Percentiles rank a stretch among this genome's conserved stretches.
These are phyloP conservation scores for Diacronema lutheri DNA, from an alignment of 78 protist species.

Conservation along the genomic window DNA sequence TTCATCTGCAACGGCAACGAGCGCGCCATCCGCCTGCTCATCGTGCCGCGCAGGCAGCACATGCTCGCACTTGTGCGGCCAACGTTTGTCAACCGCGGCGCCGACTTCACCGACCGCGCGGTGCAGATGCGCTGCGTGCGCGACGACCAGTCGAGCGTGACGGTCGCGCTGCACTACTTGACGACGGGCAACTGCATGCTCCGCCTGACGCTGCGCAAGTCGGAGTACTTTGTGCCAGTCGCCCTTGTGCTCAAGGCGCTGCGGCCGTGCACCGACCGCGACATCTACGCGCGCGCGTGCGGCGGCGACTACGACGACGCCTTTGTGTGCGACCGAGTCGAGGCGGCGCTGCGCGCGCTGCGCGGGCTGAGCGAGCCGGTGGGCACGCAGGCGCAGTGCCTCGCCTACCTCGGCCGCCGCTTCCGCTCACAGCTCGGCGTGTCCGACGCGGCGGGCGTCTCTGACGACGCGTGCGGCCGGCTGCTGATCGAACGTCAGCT, in stretches of 20 bases:
- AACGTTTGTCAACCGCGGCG: conserved; percentile 75
- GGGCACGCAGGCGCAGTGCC: conserved; percentile 31
- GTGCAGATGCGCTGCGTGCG: conserved; percentile 79
- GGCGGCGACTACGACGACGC: conserved; percentile 42
- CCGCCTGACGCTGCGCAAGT: conserved; percentile 35
- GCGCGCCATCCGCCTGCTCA: conserved; percentile 81
- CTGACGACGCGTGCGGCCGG: conserved; percentile 53
- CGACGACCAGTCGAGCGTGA: conserved; percentile 70
- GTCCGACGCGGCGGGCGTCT: neutral
- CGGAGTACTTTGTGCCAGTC: conserved; percentile 84
- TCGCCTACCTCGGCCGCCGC: conserved; percentile 64
- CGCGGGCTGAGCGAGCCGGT: neutral
- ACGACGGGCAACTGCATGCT: neutral
- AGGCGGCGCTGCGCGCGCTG: neutral
- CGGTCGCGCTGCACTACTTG: conserved; percentile 80
- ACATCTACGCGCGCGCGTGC: conserved; percentile 63
- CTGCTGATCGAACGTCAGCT: conserved; percentile 54
- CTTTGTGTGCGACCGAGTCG: neutral
- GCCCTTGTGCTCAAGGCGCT: conserved; percentile 62
- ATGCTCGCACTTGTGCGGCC: conserved; percentile 58
- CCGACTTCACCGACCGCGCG: conserved; percentile 78
- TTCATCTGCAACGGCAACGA: conserved; percentile 90
- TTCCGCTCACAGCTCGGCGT: conserved; percentile 19
- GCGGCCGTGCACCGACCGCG: conserved; percentile 1
- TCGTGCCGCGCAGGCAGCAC: conserved; percentile 72